phyloP scores from a whole-genome alignment of 139 green algal species.

The Auxenochlorella pyrenoidosa region DNA sequence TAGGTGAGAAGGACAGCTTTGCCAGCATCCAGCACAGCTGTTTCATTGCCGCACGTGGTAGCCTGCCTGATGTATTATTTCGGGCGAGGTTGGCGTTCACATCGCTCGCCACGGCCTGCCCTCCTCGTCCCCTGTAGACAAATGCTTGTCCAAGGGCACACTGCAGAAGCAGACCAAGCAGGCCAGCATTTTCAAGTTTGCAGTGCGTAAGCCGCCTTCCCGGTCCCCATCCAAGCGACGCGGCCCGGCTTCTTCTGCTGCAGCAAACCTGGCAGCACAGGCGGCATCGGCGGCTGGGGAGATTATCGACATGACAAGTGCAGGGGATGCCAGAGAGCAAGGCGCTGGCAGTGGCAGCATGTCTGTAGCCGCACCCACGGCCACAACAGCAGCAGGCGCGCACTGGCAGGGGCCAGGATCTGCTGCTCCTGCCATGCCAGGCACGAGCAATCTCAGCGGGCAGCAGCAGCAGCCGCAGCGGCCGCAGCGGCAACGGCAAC shows the following conservation, averaged over 20 bases:
- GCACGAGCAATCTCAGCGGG: neutral
- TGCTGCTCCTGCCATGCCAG: too few species aligned
- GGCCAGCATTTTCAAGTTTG: slow-evolving; percentile 28
- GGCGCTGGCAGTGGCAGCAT: neutral
- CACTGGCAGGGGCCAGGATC: too few species aligned
- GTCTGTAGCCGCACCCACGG: neutral
- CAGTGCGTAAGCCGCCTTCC: neutral
- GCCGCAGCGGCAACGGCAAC: slow-evolving; percentile 17
- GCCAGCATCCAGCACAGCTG: neutral
- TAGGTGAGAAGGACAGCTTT: neutral
- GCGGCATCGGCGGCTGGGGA: neutral
- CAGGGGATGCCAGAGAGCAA: neutral
- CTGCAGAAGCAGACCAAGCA: slow-evolving; percentile 28
- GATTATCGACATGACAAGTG: slow-evolving; percentile 19
- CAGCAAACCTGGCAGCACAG: neutral
- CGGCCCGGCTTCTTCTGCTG: neutral
- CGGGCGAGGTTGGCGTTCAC: neutral
- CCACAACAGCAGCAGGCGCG: too few species aligned
- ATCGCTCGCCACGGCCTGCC: neutral
- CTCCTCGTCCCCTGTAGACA: slow-evolving; percentile 18
- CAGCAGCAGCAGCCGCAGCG: neutral
- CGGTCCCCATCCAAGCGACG: neutral
- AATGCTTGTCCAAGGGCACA: slow-evolving; percentile 31
- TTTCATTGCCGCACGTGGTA: neutral
- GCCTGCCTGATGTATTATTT: neutral